A percentile compares a stretch with the other conserved stretches of the same genome.
phyloP scores from a whole-genome alignment of 2,329 filamentous ascomycete species.

The Arthrobotrys sphaeroides region DNA sequence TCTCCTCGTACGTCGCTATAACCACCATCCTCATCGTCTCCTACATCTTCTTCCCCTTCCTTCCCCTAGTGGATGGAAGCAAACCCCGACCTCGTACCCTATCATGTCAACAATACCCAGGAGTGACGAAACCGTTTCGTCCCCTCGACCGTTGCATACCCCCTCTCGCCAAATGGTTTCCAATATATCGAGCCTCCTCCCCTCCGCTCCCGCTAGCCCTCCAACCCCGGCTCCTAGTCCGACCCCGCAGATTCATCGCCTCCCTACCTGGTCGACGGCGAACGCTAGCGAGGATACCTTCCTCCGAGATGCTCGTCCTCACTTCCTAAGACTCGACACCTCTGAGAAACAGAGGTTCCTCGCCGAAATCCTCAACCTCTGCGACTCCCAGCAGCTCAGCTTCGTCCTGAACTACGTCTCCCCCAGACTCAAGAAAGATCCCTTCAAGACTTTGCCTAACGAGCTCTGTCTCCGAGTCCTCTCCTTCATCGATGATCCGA shows the following conservation, averaged over 20 bases:
- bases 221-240: slow-evolving; percentile 58
- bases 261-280: slow-evolving; percentile 58
- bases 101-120: slow-evolving; percentile 47
- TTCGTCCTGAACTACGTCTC: slow-evolving; percentile 97
- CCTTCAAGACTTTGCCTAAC: slow-evolving; percentile 89
- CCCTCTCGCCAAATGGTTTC: slow-evolving; percentile 58
- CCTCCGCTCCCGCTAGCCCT: slow-evolving; percentile 58
- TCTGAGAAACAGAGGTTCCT: slow-evolving; percentile 63
- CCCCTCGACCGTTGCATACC: slow-evolving; percentile 58
- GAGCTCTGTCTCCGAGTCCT: slow-evolving; percentile 91
- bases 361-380: slow-evolving; percentile 88
- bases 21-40: no score
- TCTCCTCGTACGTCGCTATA: no score
- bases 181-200: slow-evolving; percentile 57
- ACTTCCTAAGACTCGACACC: slow-evolving; percentile 58
- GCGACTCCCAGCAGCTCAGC: slow-evolving; percentile 92
- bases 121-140: slow-evolving; percentile 52
- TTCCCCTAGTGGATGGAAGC: slow-evolving; percentile 9
- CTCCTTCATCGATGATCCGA: slow-evolving; percentile 96
- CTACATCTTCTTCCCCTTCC: background rate
- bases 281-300: slow-evolving; percentile 58
- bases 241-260: slow-evolving; percentile 57
- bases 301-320: slow-evolving; percentile 57
- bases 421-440: slow-evolving; percentile 92
- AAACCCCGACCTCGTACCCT: background rate